phyloP scores from a whole-genome alignment of 208 protist species.

The Tritrichomonas musculus region DNA sequence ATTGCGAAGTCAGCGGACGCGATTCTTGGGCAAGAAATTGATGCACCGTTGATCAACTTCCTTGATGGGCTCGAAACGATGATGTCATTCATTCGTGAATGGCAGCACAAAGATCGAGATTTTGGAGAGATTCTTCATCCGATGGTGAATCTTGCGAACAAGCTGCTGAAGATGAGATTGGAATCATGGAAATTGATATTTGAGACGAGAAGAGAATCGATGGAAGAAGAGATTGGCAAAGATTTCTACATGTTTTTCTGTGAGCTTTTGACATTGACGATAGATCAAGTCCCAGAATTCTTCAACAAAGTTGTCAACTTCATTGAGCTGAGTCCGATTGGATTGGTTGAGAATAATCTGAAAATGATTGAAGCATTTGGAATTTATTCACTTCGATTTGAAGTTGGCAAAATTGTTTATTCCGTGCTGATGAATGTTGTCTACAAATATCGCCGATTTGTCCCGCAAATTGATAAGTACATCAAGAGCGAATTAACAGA shows the following conservation, averaged over 20 bases:
- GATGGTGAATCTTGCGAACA: not conserved
- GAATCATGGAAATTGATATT: slow-evolving; percentile 9
- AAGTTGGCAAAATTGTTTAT: not conserved
- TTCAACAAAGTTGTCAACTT: not conserved
- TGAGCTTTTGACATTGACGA: not conserved
- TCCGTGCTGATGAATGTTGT: not conserved
- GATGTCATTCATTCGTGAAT: not conserved
- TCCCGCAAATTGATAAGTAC: not conserved
- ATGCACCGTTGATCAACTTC: not conserved
- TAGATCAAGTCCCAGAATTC: not conserved
- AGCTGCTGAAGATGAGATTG: not conserved
- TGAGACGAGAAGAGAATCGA: not conserved
- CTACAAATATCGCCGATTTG: not conserved
- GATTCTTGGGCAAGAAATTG: not conserved
- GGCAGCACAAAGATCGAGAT: slow-evolving; percentile 22
- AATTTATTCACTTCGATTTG: not conserved
- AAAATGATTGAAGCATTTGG: not conserved
- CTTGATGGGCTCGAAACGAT: not conserved
- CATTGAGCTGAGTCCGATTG: not conserved
- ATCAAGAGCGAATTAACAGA: not conserved
- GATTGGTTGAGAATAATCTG: not conserved
- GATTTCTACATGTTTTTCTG: not conserved
- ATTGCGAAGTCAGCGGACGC: not conserved
- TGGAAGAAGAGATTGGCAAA: not conserved
- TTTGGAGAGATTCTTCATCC: not conserved